Conservation (phyloP, 768 basidiomycete species). For the Russula abietina region DNA sequence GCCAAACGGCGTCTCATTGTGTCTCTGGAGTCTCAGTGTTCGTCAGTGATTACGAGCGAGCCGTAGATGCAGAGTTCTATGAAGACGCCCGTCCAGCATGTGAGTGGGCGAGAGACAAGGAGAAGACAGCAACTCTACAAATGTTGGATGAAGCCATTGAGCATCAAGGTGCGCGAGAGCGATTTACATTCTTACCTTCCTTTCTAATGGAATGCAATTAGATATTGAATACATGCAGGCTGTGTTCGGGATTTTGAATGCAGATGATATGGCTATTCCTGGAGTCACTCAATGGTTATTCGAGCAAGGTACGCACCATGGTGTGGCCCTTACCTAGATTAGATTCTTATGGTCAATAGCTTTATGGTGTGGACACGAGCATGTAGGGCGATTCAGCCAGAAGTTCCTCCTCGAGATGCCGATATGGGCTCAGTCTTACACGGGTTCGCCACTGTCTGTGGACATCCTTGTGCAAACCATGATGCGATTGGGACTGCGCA, state of each 20-base stretch:
- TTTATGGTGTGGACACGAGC: slow-evolving; percentile 10
- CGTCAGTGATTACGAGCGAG: background rate
- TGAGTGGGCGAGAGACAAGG: slow-evolving; percentile 1
- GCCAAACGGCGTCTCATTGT: background rate
- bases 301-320: slow-evolving; percentile 34
- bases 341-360: slow-evolving; percentile 16
- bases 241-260: slow-evolving; percentile 39
- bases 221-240: slow-evolving; percentile 38
- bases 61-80: background rate
- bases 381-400: slow-evolving; percentile 5
- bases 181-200: background rate
- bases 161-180: background rate
- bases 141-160: slow-evolving; percentile 17
- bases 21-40: slow-evolving; percentile 10
- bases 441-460: slow-evolving; percentile 13
- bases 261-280: slow-evolving; percentile 31
- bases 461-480: slow-evolving; percentile 12
- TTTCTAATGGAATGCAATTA: slow-evolving; percentile 26
- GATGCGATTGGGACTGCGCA: slow-evolving; percentile 15
- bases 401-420: slow-evolving; percentile 20
- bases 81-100: background rate
- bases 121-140: slow-evolving; percentile 2
- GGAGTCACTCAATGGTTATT: slow-evolving; percentile 39
- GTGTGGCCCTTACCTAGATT: background rate
- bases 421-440: slow-evolving; percentile 15